Conservation (phyloP, 208 protist genomes). For the Acanthamoeba polyphaga region DNA sequence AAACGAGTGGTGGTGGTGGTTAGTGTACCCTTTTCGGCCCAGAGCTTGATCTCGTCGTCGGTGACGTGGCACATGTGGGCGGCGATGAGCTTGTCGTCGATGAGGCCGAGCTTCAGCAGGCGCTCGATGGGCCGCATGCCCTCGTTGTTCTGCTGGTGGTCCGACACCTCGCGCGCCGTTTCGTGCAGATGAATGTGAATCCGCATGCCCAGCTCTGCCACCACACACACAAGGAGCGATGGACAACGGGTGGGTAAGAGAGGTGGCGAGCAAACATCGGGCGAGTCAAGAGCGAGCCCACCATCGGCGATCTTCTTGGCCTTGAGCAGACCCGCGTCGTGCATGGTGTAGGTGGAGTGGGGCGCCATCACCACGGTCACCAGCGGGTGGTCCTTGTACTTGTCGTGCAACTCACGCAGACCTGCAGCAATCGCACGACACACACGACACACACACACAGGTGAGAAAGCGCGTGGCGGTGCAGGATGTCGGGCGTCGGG, state of each 20-base stretch:
- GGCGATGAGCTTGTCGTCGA: conserved; percentile 78
- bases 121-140: conserved; percentile 66
- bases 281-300: not conserved
- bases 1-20: too few species aligned
- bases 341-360: conserved; percentile 86
- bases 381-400: conserved; percentile 73
- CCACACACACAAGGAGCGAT: not conserved
- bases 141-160: conserved; percentile 36
- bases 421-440: not conserved
- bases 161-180: conserved; percentile 79
- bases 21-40: not conserved
- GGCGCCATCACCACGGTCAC: conserved; percentile 80
- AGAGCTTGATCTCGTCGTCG: conserved; percentile 77
- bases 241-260: too few species aligned
- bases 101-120: conserved; percentile 49
- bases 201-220: conserved; percentile 10
- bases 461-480: too few species aligned
- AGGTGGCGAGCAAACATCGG: too few species aligned
- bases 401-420: conserved; percentile 51
- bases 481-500: too few species aligned
- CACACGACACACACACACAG: too few species aligned
- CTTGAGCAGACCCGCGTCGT: conserved; percentile 70
- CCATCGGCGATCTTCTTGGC: conserved; percentile 79
- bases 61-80: conserved; percentile 86
- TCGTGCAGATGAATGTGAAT: conserved; percentile 89